Evolutionary conservation across 2,329 filamentous ascomycete species (phyloP).

Genomic region (Didymellaceae sp.): DNA sequence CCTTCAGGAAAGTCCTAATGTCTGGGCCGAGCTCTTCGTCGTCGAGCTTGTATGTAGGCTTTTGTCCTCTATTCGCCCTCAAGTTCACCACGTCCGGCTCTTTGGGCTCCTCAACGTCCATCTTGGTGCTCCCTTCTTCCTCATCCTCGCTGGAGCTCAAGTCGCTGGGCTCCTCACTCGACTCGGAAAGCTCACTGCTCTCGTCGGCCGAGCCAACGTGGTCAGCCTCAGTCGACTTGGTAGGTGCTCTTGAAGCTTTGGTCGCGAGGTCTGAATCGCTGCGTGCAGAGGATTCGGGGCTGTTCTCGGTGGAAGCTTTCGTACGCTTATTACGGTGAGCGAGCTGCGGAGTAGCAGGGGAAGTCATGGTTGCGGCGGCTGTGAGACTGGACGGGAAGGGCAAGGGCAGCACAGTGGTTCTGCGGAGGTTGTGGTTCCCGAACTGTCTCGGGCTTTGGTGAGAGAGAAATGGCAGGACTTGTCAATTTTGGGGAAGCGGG

Average conservation of each 20-base stretch:
- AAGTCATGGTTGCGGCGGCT: constrained; percentile 21
- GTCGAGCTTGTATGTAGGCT: constrained; percentile 40
- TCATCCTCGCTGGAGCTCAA: constrained; percentile 41
- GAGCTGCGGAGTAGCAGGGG: constrained; percentile 10
- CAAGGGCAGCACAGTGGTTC: constrained; percentile 12
- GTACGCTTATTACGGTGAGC: constrained; percentile 34
- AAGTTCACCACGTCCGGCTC: constrained; percentile 35
- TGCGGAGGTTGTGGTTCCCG: constrained; percentile 15
- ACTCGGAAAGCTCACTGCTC: constrained; percentile 43
- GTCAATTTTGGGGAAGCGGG: constrained; percentile 20
- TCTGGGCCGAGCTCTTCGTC: constrained; percentile 36
- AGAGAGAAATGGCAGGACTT: constrained; percentile 12
- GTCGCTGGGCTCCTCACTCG: constrained; percentile 48
- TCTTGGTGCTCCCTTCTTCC: constrained; percentile 26
- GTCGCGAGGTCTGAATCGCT: constrained; percentile 23
- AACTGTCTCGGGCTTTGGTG: constrained; percentile 18
- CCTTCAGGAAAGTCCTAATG: constrained; percentile 46
- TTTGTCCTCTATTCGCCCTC: constrained; percentile 38
- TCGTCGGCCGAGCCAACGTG: constrained; percentile 31
- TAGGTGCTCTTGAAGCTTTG: constrained; percentile 24
- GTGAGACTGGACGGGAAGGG: neutral
- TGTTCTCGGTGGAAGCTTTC: constrained; percentile 29
- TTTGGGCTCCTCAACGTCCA: constrained; percentile 2
- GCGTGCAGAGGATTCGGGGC: constrained; percentile 30
- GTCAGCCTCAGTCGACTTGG: constrained; percentile 27